phyloP scores from a whole-genome alignment of 805 yeast species.

The Tanozyma kutaoensis region DNA sequence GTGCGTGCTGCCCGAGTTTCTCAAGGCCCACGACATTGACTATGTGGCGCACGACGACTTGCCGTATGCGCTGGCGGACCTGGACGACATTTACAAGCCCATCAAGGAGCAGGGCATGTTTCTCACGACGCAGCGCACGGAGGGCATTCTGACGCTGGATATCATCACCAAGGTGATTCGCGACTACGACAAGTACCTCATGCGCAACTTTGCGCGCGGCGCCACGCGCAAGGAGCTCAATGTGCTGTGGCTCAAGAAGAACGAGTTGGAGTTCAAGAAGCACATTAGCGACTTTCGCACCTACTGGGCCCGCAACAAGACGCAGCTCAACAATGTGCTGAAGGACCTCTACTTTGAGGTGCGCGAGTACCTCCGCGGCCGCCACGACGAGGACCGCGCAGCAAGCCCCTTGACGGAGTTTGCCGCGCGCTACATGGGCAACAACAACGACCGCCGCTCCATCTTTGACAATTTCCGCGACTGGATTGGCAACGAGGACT shows the following conservation, averaged over 20 bases:
- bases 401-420: constrained; percentile 53
- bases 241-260: constrained; percentile 95
- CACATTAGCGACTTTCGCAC: constrained; percentile 81
- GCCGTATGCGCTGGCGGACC: constrained; percentile 83
- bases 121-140: constrained; percentile 90
- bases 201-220: constrained; percentile 96
- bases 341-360: constrained; percentile 79
- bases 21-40: constrained; percentile 71
- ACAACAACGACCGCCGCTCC: constrained; percentile 23
- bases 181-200: constrained; percentile 91
- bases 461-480: constrained; percentile 27
- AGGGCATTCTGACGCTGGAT: constrained; percentile 91
- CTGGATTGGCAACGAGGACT: constrained; percentile 23
- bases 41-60: constrained; percentile 97
- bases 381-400: constrained; percentile 16
- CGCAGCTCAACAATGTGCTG: constrained; percentile 55
- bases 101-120: constrained; percentile 86
- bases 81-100: constrained; percentile 87
- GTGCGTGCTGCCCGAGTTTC: constrained; percentile 78
- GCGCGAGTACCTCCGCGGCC: constrained; percentile 50
- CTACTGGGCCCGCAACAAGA: constrained; percentile 69
- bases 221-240: constrained; percentile 93
- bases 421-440: constrained; percentile 51
- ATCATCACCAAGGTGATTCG: constrained; percentile 89
- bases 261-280: constrained; percentile 86